Conservation (phyloP, 176 grass and related monocot genomes). For the Carex kokanica region DNA sequence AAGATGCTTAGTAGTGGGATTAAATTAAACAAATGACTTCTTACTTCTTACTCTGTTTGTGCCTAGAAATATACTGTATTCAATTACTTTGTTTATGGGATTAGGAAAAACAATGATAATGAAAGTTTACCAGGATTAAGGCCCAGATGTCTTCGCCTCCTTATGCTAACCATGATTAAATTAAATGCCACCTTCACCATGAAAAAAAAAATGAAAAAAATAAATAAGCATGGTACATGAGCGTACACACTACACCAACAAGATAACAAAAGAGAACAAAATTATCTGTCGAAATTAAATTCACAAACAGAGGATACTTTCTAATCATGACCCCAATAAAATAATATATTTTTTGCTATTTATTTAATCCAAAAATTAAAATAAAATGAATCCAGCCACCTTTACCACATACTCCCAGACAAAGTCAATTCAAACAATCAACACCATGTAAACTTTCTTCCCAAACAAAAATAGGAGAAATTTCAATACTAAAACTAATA, state of each 20-base stretch:
- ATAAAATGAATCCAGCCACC: conserved; percentile 13
- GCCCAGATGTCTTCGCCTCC: conserved; percentile 59
- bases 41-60: background rate
- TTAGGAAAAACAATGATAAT: conserved; percentile 13
- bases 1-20: conserved; percentile 18
- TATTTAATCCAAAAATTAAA: conserved; percentile 14
- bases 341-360: conserved; percentile 4
- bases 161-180: conserved; percentile 82
- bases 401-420: conserved; percentile 16
- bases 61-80: background rate
- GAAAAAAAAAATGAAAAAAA: background rate
- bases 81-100: conserved; percentile 1
- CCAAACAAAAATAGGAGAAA: conserved; percentile 2
- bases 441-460: conserved; percentile 23
- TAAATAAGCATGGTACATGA: conserved; percentile 21
- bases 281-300: background rate
- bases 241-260: background rate
- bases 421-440: conserved; percentile 22
- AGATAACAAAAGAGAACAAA: background rate
- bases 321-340: conserved; percentile 3
- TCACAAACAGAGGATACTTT: background rate
- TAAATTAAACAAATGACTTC: background rate
- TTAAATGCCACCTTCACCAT: conserved; percentile 44
- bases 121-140: conserved; percentile 59
- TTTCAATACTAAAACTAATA: background rate